Evolutionary conservation across 1,284 basidiomycete genomes (phyloP), one percentile per base, ranked within the genome.

Genomic region (Cryptococcus sp.): DNA sequence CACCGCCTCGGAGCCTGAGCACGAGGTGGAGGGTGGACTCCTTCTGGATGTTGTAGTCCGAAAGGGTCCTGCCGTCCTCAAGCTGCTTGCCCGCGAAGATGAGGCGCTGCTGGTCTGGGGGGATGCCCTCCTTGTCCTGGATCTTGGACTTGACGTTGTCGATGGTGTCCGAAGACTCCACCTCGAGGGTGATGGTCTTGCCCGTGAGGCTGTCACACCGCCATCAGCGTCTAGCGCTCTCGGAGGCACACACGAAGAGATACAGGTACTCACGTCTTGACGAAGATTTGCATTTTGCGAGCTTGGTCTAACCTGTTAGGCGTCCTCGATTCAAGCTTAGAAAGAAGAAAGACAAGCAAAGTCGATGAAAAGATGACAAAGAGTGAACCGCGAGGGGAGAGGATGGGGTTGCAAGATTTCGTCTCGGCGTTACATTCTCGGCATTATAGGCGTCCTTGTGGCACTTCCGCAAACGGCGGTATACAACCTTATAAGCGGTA

Each of bases 61-160:
- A 89, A 62, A 93, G 86, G 62, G 90, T 91, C 77, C 90, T 88
- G 62, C 90, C 91, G 80, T 94, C 91, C 83, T 94, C 91, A 67
- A 98, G 89, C 83, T 98, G 94, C 84, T 97, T 97, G 72, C 94
- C 94, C 55, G 94, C 94, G 77, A 97, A 98, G 84, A 97, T 97
- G 79, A 98, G 82, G 69, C 94, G 92, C 80, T 97, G 94, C 81
- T 97, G 93, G 83, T 96, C 93, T 69, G 65, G 57, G 7, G 77
- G 85, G 61, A 75, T 91, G 87, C 91, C 91, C 80, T 93, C 91
- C 85, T 93, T 93, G 83, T 93, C 91, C 79, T 93, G 91, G 75
- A 94, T 94, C 82, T 94, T 94, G 78, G 89, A 85, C 84, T 94
- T 93, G 82, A 94, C 92, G 85, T 95, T 95, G 85, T 97, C 93